phyloP scores from a whole-genome alignment of 371 early-diverging fungal genomes.

The Mucor racemosus region DNA sequence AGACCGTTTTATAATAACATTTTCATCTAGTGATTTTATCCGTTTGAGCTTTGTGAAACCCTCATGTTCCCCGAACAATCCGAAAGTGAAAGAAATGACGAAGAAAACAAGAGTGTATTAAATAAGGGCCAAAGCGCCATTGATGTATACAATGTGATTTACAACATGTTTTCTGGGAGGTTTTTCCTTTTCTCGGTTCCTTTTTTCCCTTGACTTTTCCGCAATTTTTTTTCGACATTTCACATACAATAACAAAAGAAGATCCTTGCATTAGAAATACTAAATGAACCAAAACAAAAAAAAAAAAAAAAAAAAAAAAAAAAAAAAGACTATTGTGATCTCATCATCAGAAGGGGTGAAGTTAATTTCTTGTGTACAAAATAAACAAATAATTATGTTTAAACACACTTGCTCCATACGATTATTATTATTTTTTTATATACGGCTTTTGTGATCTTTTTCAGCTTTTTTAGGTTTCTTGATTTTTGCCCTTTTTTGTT shows the following conservation, averaged over 20 bases:
- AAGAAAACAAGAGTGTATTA: neutral
- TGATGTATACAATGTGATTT: neutral
- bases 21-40: conserved; percentile 1
- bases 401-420: conserved; percentile 19
- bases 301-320: neutral
- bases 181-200: no score
- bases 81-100: neutral
- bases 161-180: neutral
- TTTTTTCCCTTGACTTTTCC: no score
- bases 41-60: neutral
- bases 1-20: neutral
- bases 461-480: neutral
- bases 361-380: conserved; percentile 13
- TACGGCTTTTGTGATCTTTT: neutral
- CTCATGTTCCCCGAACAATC: conserved; percentile 10
- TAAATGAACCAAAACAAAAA: neutral
- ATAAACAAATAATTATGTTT: conserved; percentile 21
- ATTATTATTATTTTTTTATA: neutral
- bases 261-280: neutral
- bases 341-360: conserved; percentile 23
- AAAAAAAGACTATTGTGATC: conserved; percentile 16
- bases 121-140: neutral
- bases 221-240: no score
- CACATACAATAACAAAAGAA: neutral
- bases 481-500: neutral